These are phyloP conservation scores for Mycena rebaudengoi DNA, from an alignment of 768 basidiomycete species.

Conservation along the genomic window DNA sequence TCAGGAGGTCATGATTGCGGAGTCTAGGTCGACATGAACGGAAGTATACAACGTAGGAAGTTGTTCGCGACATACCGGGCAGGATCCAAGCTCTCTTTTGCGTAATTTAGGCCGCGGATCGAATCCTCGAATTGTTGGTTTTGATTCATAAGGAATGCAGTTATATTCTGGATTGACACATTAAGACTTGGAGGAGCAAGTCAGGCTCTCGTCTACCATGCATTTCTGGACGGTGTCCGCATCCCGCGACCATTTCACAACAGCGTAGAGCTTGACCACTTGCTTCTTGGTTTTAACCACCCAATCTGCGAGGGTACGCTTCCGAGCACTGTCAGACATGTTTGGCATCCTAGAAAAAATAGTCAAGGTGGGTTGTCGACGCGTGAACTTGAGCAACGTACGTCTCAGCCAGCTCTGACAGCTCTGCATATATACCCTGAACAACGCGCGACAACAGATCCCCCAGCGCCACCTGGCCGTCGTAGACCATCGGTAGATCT, in stretches of 20 bases:
- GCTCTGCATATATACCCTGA: conserved; percentile 83
- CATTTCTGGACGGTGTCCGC: conserved; percentile 86
- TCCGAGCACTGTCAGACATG: conserved; percentile 83
- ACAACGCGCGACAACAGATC: conserved; percentile 80
- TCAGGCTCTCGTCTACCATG: conserved; percentile 61
- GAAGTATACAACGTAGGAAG: background rate
- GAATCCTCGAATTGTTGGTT: conserved; percentile 84
- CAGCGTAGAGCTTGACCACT: conserved; percentile 87
- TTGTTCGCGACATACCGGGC: conserved; percentile 65
- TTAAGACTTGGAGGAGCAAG: background rate
- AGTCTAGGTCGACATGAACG: conserved; percentile 55
- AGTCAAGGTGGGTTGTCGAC: background rate
- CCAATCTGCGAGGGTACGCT: conserved; percentile 86
- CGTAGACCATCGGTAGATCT: conserved; percentile 77
- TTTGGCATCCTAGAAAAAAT: conserved; percentile 67
- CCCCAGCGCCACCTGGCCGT: conserved; percentile 78
- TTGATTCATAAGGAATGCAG: conserved; percentile 85
- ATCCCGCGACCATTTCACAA: conserved; percentile 88
- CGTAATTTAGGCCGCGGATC: conserved; percentile 67
- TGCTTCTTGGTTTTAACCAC: conserved; percentile 92
- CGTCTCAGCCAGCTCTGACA: conserved; percentile 89
- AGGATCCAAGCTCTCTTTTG: conserved; percentile 74
- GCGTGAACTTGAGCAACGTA: conserved; percentile 47
- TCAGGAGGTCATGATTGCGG: conserved; percentile 93
- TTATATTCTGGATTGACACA: conserved; percentile 70